Percentiles rank a stretch among this genome's conserved stretches.
phyloP scores from a whole-genome alignment of 129 eudicot genomes.

The Helichrysum umbraculigerum region DNA sequence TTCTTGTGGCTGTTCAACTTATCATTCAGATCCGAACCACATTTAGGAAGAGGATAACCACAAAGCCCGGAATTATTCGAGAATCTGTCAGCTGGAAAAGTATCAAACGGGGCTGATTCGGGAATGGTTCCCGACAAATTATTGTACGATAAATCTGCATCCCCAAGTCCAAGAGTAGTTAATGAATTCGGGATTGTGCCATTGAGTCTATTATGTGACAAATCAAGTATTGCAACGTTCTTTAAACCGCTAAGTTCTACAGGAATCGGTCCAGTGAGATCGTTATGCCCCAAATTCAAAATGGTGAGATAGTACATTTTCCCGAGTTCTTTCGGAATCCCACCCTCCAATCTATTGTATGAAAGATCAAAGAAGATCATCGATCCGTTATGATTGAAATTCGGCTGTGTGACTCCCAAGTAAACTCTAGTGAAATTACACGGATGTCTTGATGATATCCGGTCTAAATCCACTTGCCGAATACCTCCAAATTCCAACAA shows the following conservation, averaged over 20 bases:
- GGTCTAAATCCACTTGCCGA: conserved; percentile 56
- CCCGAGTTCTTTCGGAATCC: conserved; percentile 92
- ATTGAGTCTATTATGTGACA: conserved; percentile 67
- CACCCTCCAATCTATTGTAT: conserved; percentile 69
- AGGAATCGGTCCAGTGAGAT: conserved; percentile 85
- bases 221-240: conserved; percentile 73
- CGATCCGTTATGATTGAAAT: conserved; percentile 87
- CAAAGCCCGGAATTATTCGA: conserved; percentile 81
- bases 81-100: conserved; percentile 67
- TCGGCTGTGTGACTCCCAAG: conserved; percentile 69
- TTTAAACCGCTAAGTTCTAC: conserved; percentile 69
- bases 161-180: conserved; percentile 70
- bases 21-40: conserved; percentile 25
- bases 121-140: conserved; percentile 74
- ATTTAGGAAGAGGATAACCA: conserved; percentile 68
- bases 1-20: conserved; percentile 38
- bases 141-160: conserved; percentile 77
- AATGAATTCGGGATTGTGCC: conserved; percentile 80
- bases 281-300: conserved; percentile 75
- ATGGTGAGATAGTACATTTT: conserved; percentile 68
- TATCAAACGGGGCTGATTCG: conserved; percentile 75
- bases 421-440: conserved; percentile 79
- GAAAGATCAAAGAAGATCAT: conserved; percentile 93
- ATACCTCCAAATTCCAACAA: conserved; percentile 89
- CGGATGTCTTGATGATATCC: conserved; percentile 67